These are phyloP conservation scores for Cucurbita maxima DNA, from an alignment of 306 rosid genomes.

Conservation along the genomic window DNA sequence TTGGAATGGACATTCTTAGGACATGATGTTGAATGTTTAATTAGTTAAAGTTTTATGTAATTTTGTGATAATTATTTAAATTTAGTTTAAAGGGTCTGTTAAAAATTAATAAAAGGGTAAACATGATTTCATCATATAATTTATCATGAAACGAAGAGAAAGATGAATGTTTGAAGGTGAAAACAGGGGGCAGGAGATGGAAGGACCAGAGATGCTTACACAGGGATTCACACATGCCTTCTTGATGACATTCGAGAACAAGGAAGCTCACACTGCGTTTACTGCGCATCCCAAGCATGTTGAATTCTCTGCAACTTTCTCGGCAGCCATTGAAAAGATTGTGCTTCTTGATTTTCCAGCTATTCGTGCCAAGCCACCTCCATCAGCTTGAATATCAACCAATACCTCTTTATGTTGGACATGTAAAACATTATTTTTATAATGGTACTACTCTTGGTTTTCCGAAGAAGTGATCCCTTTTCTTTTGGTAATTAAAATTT, in stretches of 20 bases:
- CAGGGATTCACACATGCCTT: slow-evolving; percentile 92
- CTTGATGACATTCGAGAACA: slow-evolving; percentile 69
- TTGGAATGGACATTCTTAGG: background rate
- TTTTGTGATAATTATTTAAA: background rate
- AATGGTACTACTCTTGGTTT: background rate
- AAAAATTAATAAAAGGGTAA: background rate
- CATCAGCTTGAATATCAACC: background rate
- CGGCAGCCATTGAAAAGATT: slow-evolving; percentile 68
- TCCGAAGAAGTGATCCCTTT: background rate
- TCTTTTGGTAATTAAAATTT: background rate
- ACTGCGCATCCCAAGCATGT: slow-evolving; percentile 58
- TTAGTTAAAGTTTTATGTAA: background rate
- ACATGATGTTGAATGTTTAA: background rate
- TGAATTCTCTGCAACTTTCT: slow-evolving; percentile 66
- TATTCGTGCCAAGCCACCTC: slow-evolving; percentile 37
- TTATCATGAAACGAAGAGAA: background rate
- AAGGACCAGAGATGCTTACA: slow-evolving; percentile 61
- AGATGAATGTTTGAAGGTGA: background rate
- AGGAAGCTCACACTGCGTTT: slow-evolving; percentile 59
- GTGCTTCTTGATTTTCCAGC: slow-evolving; percentile 80
- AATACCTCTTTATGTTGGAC: background rate
- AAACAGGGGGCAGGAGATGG: slow-evolving; percentile 68
- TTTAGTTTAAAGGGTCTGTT: background rate
- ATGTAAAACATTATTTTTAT: background rate
- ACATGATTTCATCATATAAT: background rate